phyloP scores from a whole-genome alignment of 176 grass and related monocot genomes.

The Aechmea fasciata region DNA sequence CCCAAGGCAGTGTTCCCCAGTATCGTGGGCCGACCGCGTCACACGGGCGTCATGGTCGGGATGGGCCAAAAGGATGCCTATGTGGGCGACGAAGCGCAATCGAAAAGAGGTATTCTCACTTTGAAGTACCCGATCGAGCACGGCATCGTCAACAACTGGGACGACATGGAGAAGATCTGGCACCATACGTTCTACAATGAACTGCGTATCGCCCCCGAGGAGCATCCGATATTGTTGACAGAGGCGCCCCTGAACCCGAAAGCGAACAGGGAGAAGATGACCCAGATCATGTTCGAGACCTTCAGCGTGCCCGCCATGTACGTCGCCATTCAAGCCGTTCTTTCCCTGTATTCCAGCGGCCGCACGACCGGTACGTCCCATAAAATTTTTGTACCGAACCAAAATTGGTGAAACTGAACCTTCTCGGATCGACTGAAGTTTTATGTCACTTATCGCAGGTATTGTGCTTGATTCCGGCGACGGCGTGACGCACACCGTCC shows the following conservation, averaged over 20 bases:
- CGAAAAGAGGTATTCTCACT: conserved; percentile 78
- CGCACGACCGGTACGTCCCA: conserved; percentile 56
- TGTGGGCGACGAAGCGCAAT: conserved; percentile 82
- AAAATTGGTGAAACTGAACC: no score
- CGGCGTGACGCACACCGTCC: conserved; percentile 82
- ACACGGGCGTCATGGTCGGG: conserved; percentile 89
- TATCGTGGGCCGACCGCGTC: conserved; percentile 77
- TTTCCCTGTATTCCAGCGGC: conserved; percentile 72
- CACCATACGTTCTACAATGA: conserved; percentile 92
- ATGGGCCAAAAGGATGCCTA: conserved; percentile 95
- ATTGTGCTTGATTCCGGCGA: conserved; percentile 88
- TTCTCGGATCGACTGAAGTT: not conserved
- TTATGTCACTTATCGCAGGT: conserved; percentile 22
- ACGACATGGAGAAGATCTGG: conserved; percentile 95
- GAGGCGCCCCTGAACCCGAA: conserved; percentile 85
- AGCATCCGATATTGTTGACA: conserved; percentile 65
- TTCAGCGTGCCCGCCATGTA: conserved; percentile 82
- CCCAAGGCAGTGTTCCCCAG: conserved; percentile 83
- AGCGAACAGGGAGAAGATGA: conserved; percentile 90
- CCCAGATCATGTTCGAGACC: conserved; percentile 91
- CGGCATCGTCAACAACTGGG: conserved; percentile 78
- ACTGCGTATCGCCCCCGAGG: conserved; percentile 72
- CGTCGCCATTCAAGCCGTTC: conserved; percentile 77
- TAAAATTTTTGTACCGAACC: not conserved
- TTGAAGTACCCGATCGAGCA: conserved; percentile 86